These are phyloP conservation scores for Paralagenidium karlingii DNA, from an alignment of 352 stramenopile species.

Conservation along the genomic window DNA sequence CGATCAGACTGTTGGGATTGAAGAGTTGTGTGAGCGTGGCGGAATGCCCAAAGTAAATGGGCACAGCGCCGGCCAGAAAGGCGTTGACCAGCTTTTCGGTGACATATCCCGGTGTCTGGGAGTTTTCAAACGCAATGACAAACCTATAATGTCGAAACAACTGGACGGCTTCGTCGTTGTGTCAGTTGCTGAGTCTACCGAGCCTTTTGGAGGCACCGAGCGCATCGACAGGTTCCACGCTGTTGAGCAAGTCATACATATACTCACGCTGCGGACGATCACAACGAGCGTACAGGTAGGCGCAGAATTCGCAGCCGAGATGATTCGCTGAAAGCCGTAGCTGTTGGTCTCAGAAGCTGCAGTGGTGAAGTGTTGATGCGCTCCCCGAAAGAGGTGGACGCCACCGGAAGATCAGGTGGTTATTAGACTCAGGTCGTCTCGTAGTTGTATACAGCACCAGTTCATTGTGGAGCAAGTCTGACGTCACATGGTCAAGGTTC, in stretches of 20 bases:
- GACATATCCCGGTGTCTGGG: conserved; percentile 23
- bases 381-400: no score
- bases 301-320: conserved; percentile 31
- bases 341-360: no score
- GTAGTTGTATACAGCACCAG: no score
- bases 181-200: no score
- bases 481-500: no score
- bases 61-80: conserved; percentile 37
- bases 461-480: no score
- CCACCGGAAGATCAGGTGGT: no score
- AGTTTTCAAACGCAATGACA: conserved; percentile 61
- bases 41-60: conserved; percentile 43
- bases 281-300: conserved; percentile 37
- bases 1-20: conserved; percentile 34
- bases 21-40: conserved; percentile 19
- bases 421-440: no score
- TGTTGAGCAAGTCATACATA: conserved; percentile 31
- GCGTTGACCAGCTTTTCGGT: conserved; percentile 56
- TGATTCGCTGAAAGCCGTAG: no score
- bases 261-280: conserved; percentile 32
- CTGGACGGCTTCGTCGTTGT: conserved; percentile 21
- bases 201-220: conserved; percentile 20
- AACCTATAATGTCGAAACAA: conserved; percentile 34
- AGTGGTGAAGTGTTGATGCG: no score
- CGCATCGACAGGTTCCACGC: conserved; percentile 27